Evolutionary conservation across 352 stramenopile species (phyloP).

Genomic region (Globisporangium parvum): DNA sequence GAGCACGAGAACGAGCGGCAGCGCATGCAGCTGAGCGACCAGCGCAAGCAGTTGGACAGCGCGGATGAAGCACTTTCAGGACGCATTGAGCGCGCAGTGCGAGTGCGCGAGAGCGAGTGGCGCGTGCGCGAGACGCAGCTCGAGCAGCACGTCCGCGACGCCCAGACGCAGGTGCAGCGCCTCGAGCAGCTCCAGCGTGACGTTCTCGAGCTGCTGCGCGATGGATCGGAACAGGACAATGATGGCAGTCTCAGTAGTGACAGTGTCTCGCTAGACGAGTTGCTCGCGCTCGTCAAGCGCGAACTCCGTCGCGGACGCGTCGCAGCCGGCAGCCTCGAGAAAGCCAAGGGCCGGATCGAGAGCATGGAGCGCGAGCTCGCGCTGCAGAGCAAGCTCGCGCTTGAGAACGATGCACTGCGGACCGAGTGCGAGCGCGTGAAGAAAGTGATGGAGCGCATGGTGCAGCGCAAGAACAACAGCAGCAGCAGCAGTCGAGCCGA

Average conservation of each 20-base stretch:
- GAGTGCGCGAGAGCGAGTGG: slow-evolving; percentile 24
- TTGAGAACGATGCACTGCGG: not conserved
- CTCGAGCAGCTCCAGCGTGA: slow-evolving; percentile 32
- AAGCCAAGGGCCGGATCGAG: slow-evolving; percentile 16
- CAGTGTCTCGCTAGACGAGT: slow-evolving; percentile 6
- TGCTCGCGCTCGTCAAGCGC: slow-evolving; percentile 33
- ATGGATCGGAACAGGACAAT: not conserved
- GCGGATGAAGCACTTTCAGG: slow-evolving; percentile 5
- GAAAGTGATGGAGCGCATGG: slow-evolving; percentile 2
- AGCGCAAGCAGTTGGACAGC: slow-evolving; percentile 15
- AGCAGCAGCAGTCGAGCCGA: not conserved
- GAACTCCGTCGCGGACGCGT: slow-evolving; percentile 20
- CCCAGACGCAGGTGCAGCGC: slow-evolving; percentile 17
- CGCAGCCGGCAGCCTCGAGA: slow-evolving; percentile 10
- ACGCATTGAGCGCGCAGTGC: slow-evolving; percentile 12
- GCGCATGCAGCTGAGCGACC: slow-evolving; percentile 15
- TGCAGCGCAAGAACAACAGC: not conserved
- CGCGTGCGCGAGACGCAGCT: slow-evolving; percentile 22
- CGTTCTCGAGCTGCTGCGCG: slow-evolving; percentile 26
- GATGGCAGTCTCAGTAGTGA: not conserved
- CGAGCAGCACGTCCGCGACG: slow-evolving; percentile 17
- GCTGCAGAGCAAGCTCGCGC: not conserved
- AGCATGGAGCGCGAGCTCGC: slow-evolving; percentile 3
- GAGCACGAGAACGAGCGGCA: slow-evolving; percentile 16
- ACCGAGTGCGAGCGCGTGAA: not conserved